Base-by-base conservation (phyloP, 305 asterid genomes). In the Fraxinus xanthoxyloides region DNA sequence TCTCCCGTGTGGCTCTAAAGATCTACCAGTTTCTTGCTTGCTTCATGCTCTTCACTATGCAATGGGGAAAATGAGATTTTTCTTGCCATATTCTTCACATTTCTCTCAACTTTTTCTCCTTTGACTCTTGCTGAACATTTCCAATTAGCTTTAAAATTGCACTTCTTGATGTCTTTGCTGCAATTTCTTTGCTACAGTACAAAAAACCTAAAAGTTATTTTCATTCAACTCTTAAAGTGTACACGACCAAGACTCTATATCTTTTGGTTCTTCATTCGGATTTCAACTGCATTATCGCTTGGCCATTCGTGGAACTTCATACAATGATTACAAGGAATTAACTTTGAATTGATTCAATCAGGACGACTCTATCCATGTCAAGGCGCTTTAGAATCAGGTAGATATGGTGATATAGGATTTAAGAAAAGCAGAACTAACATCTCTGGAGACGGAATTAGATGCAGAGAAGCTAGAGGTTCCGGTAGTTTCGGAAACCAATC, bases 321-420 rank as follows among this genome's bases (percentile, higher is more conserved):
- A 87, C 38, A 84, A 77, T 15, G 91, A 90, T 72, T 94, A 95
- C 89, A 83, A 70, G 51, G 51, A 90, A 43, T 91, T 95, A 19
- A 89, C 92, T 0, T 26, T 89, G 51, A 84, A 91, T 9, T 87
- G 98, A 43, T 91, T 95, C 84, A 85, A 82, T 4, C 95, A n/a
- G n/a, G 97, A 21, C n/a, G 98, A 94, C 91, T 92, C 97, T 4
- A 86, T 86, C 80, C 92, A 98, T 8, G 94, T 89, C n/a, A 85
- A 86, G 31, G 86, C 97, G 46, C 89, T 95, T 61, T 92, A 90
- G 81, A 89, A 94, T 51, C 91, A 92, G 75, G 5, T 92, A 86
- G 93, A 93, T 93, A 97, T 95, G 87, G 93, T 34, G 19, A 90
- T 84, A 15, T 70, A 86, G 2, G 95, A 93, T 28, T 87, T 89